A percentile compares a stretch with the other conserved stretches of the same genome.
Conservation (phyloP, 768 basidiomycete genomes). For the Pulveroboletus ravenelii region DNA sequence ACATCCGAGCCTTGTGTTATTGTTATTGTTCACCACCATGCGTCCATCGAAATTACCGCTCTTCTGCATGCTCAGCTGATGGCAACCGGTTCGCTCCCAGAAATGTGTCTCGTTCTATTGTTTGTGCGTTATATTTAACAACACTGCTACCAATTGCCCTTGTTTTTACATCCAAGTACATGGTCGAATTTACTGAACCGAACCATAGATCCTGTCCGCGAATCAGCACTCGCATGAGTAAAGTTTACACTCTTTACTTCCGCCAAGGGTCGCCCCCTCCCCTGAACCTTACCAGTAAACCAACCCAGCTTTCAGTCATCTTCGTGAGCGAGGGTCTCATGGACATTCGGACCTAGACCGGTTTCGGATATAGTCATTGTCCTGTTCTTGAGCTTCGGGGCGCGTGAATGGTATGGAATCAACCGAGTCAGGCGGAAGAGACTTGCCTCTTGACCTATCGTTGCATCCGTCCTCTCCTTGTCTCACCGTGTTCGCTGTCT, state of each 20-base stretch:
- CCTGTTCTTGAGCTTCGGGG: slow-evolving; percentile 17
- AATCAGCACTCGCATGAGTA: slow-evolving; percentile 2
- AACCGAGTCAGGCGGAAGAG: neutral
- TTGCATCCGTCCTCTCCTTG: slow-evolving; percentile 12
- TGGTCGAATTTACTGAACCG: neutral
- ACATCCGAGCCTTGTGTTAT: neutral
- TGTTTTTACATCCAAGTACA: slow-evolving; percentile 14
- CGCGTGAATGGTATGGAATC: slow-evolving; percentile 18
- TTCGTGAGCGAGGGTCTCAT: slow-evolving; percentile 14
- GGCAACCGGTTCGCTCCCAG: slow-evolving; percentile 6
- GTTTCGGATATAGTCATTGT: slow-evolving; percentile 36
- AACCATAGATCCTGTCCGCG: slow-evolving; percentile 3
- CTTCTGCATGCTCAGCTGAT: slow-evolving; percentile 2
- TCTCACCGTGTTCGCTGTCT: slow-evolving; percentile 30
- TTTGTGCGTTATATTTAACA: slow-evolving; percentile 17
- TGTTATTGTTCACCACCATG: too few species aligned
- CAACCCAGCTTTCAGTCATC: slow-evolving; percentile 1
- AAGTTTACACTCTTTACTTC: slow-evolving; percentile 18
- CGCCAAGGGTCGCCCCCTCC: slow-evolving; percentile 7
- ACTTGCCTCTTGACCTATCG: slow-evolving; percentile 17
- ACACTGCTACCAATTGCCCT: neutral
- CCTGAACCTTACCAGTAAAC: slow-evolving; percentile 10
- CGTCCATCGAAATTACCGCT: too few species aligned
- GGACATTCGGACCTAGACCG: slow-evolving; percentile 31
- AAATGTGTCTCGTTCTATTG: slow-evolving; percentile 24